These are phyloP conservation scores for Globisporangium nunn DNA, from an alignment of 352 stramenopile genomes.

Conservation along the genomic window DNA sequence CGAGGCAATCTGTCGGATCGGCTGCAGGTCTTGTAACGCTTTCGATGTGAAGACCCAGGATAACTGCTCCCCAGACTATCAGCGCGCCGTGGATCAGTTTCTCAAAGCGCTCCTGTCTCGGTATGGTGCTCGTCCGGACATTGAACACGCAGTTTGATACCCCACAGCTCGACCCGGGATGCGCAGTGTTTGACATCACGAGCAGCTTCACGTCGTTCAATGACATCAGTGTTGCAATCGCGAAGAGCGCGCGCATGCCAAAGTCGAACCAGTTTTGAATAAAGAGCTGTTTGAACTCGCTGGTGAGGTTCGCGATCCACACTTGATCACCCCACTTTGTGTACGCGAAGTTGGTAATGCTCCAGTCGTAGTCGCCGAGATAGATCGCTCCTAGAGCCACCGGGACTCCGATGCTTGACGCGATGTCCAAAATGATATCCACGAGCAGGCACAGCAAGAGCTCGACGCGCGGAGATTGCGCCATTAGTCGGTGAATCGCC, in stretches of 20 bases:
- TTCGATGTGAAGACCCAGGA: slow-evolving; percentile 4
- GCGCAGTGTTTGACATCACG: background rate
- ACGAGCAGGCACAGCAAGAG: slow-evolving; percentile 5
- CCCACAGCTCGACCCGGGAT: too few relatives aligned
- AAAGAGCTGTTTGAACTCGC: slow-evolving; percentile 11
- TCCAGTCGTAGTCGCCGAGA: background rate
- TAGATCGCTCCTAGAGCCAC: background rate
- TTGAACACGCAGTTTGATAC: background rate
- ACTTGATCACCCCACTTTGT: background rate
- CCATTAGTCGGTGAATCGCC: background rate
- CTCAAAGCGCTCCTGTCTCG: background rate
- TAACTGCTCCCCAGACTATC: slow-evolving; percentile 1
- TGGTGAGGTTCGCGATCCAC: slow-evolving; percentile 6
- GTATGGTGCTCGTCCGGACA: background rate
- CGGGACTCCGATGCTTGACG: slow-evolving; percentile 1
- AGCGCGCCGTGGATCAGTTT: background rate
- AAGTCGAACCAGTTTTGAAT: slow-evolving; percentile 9
- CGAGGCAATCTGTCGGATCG: background rate
- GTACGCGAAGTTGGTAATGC: background rate
- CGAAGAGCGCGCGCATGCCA: slow-evolving; percentile 3
- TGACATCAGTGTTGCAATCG: slow-evolving; percentile 1
- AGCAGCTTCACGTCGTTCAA: slow-evolving; percentile 12
- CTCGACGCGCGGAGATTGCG: background rate
- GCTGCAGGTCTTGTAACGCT: background rate
- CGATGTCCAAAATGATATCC: slow-evolving; percentile 5